phyloP scores from a whole-genome alignment of 441 rosid species.

The Metrosideros polymorpha region DNA sequence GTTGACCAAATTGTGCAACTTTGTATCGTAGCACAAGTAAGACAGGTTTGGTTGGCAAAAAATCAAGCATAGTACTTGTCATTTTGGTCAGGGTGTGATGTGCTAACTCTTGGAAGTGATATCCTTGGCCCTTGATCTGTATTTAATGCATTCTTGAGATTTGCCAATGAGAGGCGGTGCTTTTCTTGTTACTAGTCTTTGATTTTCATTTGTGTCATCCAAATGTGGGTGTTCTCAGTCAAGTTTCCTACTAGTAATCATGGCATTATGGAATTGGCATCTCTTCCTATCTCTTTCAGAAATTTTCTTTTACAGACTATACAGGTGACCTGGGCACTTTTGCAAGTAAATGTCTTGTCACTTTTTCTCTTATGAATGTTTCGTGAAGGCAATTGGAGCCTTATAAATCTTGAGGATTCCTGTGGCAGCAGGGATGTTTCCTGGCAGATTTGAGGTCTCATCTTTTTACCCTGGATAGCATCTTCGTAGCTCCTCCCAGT shows the following conservation, averaged over 20 bases:
- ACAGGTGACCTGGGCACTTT: too few species aligned
- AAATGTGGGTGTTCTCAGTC: background rate
- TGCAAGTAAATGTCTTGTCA: too few species aligned
- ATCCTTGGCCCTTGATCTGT: background rate
- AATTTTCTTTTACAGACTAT: too few species aligned
- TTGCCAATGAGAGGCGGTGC: background rate
- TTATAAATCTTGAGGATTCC: too few species aligned
- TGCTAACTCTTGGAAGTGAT: background rate
- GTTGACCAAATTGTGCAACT: background rate
- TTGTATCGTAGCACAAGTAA: background rate
- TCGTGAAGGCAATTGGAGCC: too few species aligned
- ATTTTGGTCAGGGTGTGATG: background rate
- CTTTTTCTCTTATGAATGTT: too few species aligned
- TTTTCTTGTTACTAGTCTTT: background rate
- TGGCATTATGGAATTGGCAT: background rate
- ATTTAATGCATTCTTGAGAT: background rate
- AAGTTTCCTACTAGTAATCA: background rate
- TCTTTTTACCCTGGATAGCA: background rate
- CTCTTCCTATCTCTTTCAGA: background rate
- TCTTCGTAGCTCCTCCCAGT: background rate
- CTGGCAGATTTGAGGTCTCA: too few species aligned
- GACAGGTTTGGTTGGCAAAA: background rate
- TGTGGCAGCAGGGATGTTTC: too few species aligned
- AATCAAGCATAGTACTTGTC: background rate
- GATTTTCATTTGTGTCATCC: background rate